Evolutionary conservation across 179 eudicot genomes (phyloP).

Genomic region (Sideroxylon spinosum): DNA sequence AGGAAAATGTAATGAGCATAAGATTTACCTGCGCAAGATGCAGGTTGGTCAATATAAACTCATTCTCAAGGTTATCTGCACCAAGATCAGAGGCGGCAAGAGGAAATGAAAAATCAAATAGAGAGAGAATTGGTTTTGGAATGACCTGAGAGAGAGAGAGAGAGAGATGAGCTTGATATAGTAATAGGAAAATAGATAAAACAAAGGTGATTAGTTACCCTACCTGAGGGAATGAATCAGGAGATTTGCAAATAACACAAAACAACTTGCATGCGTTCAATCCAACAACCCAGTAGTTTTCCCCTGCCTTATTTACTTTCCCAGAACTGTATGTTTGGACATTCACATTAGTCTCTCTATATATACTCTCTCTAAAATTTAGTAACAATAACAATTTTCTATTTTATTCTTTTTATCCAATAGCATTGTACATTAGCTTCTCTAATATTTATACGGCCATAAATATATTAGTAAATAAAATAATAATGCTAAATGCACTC

Average conservation of each 20-base stretch:
- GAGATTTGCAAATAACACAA: slow-evolving; percentile 88
- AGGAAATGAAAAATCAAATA: slow-evolving; percentile 76
- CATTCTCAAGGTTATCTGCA: slow-evolving; percentile 83
- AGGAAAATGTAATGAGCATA: not conserved
- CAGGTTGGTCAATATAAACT: slow-evolving; percentile 70
- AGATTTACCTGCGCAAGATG: slow-evolving; percentile 62
- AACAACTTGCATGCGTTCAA: slow-evolving; percentile 67
- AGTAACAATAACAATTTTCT: no score
- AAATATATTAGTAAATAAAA: no score
- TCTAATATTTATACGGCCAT: no score
- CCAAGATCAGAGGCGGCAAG: slow-evolving; percentile 94
- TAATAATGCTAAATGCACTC: no score
- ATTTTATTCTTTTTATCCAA: no score
- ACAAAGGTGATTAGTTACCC: not conserved
- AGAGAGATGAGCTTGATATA: not conserved
- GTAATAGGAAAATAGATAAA: not conserved
- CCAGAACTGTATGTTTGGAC: slow-evolving; percentile 48
- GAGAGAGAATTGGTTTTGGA: slow-evolving; percentile 80
- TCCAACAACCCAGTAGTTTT: slow-evolving; percentile 88
- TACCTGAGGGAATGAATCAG: slow-evolving; percentile 88
- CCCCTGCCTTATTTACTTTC: slow-evolving; percentile 73
- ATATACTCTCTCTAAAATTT: no score
- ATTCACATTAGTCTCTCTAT: no score
- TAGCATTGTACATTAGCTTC: no score
- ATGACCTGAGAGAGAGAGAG: slow-evolving; percentile 44